These are phyloP conservation scores for Mortierella sp. DNA, from an alignment of 371 early-diverging fungal species.

Conservation along the genomic window DNA sequence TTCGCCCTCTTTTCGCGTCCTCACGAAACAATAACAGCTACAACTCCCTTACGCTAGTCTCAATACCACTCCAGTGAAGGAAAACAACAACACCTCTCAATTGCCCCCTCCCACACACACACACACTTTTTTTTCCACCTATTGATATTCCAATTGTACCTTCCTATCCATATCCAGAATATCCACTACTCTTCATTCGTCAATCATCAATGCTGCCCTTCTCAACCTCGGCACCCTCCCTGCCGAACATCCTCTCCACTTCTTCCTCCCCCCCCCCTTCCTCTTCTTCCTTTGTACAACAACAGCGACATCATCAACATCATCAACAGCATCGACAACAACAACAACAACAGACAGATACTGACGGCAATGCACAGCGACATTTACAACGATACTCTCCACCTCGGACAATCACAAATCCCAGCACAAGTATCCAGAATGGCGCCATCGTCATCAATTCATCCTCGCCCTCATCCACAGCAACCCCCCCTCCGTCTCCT, in stretches of 20 bases:
- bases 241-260: not conserved
- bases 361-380: not conserved
- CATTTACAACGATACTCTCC: not conserved
- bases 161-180: not conserved
- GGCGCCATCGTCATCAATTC: not conserved
- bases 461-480: constrained; percentile 9
- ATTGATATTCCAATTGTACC: not conserved
- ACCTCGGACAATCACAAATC: constrained; percentile 5
- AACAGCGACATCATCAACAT: not conserved
- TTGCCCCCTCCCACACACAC: too few species aligned
- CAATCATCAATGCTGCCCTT: not conserved
- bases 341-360: not conserved
- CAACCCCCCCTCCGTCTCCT: constrained; percentile 27
- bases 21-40: not conserved
- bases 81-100: not conserved
- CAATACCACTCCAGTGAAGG: too few species aligned
- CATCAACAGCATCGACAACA: not conserved
- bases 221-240: constrained; percentile 3
- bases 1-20: not conserved
- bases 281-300: not conserved
- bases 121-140: not conserved
- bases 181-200: not conserved
- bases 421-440: too few species aligned
- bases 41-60: too few species aligned
- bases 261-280: not conserved